Percentiles rank a stretch among this genome's conserved stretches.
Conservation (phyloP, 2,329 filamentous ascomycete genomes). For the Graphilbum fragrans region DNA sequence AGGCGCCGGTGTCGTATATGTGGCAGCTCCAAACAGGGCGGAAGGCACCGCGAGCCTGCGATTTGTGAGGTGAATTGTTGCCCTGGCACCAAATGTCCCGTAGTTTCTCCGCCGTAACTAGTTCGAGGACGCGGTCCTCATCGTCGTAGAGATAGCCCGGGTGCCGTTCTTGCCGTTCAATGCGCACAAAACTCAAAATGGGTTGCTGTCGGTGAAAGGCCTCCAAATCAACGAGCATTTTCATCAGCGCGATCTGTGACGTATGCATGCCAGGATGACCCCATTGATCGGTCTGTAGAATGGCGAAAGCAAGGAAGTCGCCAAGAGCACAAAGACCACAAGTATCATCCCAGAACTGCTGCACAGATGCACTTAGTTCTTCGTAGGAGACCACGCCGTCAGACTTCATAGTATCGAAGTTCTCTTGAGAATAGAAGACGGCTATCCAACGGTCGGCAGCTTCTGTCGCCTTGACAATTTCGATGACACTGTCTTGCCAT, state of each 20-base stretch:
- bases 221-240: conserved; percentile 20
- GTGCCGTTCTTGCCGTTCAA: conserved; percentile 8
- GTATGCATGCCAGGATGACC: conserved; percentile 9
- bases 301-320: conserved; percentile 9
- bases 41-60: too few relatives aligned
- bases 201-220: conserved; percentile 19
- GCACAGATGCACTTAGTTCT: not conserved
- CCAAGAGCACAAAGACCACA: conserved; percentile 10
- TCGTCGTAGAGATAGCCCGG: conserved; percentile 16
- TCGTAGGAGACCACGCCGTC: conserved; percentile 3
- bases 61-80: not conserved
- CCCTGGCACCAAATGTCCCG: conserved; percentile 3
- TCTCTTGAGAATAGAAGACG: conserved; percentile 7
- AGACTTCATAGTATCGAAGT: conserved; percentile 4
- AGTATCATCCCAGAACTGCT: conserved; percentile 5
- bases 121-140: conserved; percentile 8
- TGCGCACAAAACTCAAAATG: conserved; percentile 17
- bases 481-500: conserved; percentile 7
- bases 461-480: conserved; percentile 8
- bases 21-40: conserved; percentile 1
- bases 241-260: conserved; percentile 12
- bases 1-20: not conserved
- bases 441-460: conserved; percentile 7
- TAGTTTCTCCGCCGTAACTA: conserved; percentile 7
- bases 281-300: conserved; percentile 13